phyloP scores from a whole-genome alignment of 1,139 yeast genomes.

The Lodderomyces jiufengensis region DNA sequence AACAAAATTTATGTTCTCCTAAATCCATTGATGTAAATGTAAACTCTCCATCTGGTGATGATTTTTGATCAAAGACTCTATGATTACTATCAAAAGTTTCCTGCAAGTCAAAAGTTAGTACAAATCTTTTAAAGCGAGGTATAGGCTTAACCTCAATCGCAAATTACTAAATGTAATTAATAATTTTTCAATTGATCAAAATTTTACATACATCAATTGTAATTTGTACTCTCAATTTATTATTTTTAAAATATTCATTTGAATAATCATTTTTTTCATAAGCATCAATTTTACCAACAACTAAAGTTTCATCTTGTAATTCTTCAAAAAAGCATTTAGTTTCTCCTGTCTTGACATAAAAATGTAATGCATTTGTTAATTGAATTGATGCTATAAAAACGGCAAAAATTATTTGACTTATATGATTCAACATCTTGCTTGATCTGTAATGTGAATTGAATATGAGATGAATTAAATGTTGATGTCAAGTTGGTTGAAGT shows the following conservation, averaged over 20 bases:
- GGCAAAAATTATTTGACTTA: not conserved
- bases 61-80: slow-evolving; percentile 39
- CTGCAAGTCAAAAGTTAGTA: slow-evolving; percentile 20
- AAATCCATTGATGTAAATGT: slow-evolving; percentile 41
- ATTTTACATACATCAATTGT: slow-evolving; percentile 34
- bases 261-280: slow-evolving; percentile 32
- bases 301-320: slow-evolving; percentile 39
- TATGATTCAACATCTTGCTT: not conserved
- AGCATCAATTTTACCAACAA: slow-evolving; percentile 46
- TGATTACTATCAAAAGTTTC: slow-evolving; percentile 50
- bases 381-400: slow-evolving; percentile 3
- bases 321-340: slow-evolving; percentile 47
- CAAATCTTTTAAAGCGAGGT: not conserved
- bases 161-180: not conserved
- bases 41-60: slow-evolving; percentile 39
- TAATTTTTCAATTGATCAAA: not conserved
- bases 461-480: not conserved
- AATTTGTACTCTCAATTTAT: slow-evolving; percentile 34
- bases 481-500: too few relatives aligned
- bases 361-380: slow-evolving; percentile 35
- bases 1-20: slow-evolving; percentile 50
- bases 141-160: too few relatives aligned
- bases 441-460: not conserved
- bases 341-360: slow-evolving; percentile 44
- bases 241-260: slow-evolving; percentile 28